phyloP scores from a whole-genome alignment of 371 early-diverging fungal species.

The Syncephalastrum sp. region DNA sequence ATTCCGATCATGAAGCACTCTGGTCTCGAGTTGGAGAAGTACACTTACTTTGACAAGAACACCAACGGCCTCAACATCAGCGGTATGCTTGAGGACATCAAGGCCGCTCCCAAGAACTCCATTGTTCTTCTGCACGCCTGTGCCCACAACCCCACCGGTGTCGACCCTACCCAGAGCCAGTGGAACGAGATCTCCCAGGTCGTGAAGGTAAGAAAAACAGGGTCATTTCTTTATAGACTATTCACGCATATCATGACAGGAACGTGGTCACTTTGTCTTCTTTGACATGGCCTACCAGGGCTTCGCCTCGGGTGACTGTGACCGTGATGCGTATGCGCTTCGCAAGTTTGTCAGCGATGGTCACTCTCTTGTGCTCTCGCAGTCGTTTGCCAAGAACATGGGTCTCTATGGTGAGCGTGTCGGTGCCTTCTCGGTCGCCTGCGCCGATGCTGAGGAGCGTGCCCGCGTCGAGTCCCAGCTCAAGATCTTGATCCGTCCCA shows the following conservation, averaged over 20 bases:
- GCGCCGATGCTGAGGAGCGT: conserved; percentile 76
- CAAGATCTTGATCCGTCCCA: conserved; percentile 93
- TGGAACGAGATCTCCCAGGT: conserved; percentile 89
- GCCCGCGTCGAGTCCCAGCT: conserved; percentile 90
- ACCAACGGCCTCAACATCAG: conserved; percentile 93
- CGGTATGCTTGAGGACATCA: conserved; percentile 89
- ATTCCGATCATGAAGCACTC: conserved; percentile 90
- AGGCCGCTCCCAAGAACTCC: conserved; percentile 84
- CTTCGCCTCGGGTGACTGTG: conserved; percentile 93
- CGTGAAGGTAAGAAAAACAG: conserved; percentile 55
- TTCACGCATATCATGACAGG: conserved; percentile 25
- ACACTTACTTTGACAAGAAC: conserved; percentile 93
- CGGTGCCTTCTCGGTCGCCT: conserved; percentile 92
- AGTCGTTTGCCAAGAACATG: conserved; percentile 99
- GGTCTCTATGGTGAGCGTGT: conserved; percentile 98
- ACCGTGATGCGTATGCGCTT: conserved; percentile 91
- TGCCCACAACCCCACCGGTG: conserved; percentile 99
- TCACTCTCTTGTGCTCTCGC: conserved; percentile 82
- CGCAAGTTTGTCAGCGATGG: conserved; percentile 90
- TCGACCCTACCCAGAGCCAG: conserved; percentile 92
- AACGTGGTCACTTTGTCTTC: conserved; percentile 86
- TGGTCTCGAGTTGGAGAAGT: conserved; percentile 83
- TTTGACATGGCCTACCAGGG: conserved; percentile 99
- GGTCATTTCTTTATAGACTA: background rate
- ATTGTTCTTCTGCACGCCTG: conserved; percentile 96